Conservation (phyloP, 805 yeast species). For the Isabelozyma gotoi region DNA sequence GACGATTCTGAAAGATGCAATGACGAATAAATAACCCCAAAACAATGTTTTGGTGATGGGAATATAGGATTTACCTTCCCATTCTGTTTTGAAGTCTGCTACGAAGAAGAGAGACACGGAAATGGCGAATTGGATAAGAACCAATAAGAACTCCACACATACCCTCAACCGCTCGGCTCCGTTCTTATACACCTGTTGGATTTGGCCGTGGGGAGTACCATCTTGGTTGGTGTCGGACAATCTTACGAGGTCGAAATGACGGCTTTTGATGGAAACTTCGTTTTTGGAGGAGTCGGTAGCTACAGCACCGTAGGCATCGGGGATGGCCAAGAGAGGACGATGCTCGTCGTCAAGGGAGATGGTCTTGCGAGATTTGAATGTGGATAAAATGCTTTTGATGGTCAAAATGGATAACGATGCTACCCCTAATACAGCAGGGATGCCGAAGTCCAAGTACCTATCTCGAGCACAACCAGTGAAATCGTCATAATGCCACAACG, state of each 20-base stretch:
- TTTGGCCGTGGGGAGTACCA: constrained; percentile 61
- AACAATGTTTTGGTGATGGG: constrained; percentile 29
- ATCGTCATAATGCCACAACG: constrained; percentile 62
- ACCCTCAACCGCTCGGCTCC: constrained; percentile 55
- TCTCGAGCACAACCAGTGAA: constrained; percentile 52
- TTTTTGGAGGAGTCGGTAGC: constrained; percentile 5
- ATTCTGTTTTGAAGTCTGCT: constrained; percentile 31
- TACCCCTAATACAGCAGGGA: constrained; percentile 29
- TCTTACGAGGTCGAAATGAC: constrained; percentile 65
- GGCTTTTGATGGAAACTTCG: constrained; percentile 40
- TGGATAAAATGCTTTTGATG: constrained; percentile 16
- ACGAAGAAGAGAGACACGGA: constrained; percentile 33
- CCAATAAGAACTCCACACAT: constrained; percentile 46
- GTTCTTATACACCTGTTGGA: constrained; percentile 48
- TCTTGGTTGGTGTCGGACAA: constrained; percentile 54
- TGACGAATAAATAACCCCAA: constrained; percentile 45
- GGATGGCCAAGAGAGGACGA: constrained; percentile 32
- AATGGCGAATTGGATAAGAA: constrained; percentile 40
- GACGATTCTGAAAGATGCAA: constrained; percentile 40
- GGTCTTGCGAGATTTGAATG: constrained; percentile 4
- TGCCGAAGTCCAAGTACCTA: constrained; percentile 33
- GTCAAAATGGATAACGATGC: constrained; percentile 26
- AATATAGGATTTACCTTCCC: constrained; percentile 20
- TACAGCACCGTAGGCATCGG: constrained; percentile 32
- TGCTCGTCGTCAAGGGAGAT: constrained; percentile 21